These are phyloP conservation scores for Darksidea phi DNA, from an alignment of 495 filamentous ascomycete genomes.

Conservation along the genomic window DNA sequence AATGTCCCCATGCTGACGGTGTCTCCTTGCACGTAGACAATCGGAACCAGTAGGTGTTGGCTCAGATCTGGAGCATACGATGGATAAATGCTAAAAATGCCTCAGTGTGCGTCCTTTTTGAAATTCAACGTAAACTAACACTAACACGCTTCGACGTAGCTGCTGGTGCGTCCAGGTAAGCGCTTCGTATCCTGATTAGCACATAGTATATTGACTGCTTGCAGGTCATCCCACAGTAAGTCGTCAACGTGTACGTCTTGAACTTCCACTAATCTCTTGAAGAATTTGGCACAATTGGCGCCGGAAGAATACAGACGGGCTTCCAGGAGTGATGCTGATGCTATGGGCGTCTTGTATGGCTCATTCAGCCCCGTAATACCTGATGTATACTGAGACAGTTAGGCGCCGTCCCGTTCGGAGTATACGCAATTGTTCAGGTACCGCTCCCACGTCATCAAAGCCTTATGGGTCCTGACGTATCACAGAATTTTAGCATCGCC, in stretches of 20 bases:
- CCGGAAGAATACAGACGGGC: conserved; percentile 67
- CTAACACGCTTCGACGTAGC: conserved; percentile 15
- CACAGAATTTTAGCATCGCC: conserved; percentile 69
- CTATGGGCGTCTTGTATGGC: conserved; percentile 64
- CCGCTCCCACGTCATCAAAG: conserved; percentile 6
- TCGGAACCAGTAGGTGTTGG: conserved; percentile 46
- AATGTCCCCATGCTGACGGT: conserved; percentile 2
- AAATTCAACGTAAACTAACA: not conserved
- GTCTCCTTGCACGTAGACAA: conserved; percentile 39
- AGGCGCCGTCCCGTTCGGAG: conserved; percentile 56
- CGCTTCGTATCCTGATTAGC: not conserved
- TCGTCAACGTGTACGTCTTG: not conserved
- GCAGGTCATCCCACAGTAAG: conserved; percentile 48
- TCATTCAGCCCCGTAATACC: not conserved
- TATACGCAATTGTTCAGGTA: conserved; percentile 55
- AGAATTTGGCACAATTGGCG: conserved; percentile 70
- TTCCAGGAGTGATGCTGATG: conserved; percentile 72
- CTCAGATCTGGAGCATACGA: not conserved
- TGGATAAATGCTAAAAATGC: conserved; percentile 26
- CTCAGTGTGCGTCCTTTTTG: conserved; percentile 37
- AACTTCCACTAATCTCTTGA: conserved; percentile 19
- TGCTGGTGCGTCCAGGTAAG: conserved; percentile 54
- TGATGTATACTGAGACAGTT: not conserved
- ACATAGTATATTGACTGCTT: not conserved
- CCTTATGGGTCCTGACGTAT: not conserved